Evolutionary conservation across 495 filamentous ascomycete genomes (phyloP), one percentile per base, ranked within the genome.

Genomic region (Talaromyces trachyspermus): DNA sequence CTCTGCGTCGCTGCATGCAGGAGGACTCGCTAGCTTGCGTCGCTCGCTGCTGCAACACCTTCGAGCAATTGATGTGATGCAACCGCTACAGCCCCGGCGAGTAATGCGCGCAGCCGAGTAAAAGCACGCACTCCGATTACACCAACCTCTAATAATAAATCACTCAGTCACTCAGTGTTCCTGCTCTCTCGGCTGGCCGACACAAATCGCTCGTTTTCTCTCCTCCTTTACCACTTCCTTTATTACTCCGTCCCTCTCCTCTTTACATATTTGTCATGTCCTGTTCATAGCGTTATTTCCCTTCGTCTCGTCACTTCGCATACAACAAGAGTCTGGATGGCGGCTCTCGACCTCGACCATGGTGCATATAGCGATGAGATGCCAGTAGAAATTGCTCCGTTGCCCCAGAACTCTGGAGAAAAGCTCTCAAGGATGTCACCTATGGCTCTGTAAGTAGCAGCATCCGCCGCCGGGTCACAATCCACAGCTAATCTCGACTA

Each of bases 361-460:
- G 68, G 56, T 56, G 50, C 54, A 27, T 54, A 67, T 44, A 58
- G 56, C 50, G 55, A 58, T 60, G 64, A 69, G 54, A 65, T 61
- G 49, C 46, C 64, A 49, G 67, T 66, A 64, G 62, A 68, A 50
- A 61, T 68, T 35, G 66, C 64, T 19, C 51, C 63, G 39, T 61
- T 72, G 17, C 63, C 67, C 25, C 63, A 76, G 41, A 73, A 75
- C 44, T 77, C 81, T 37, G 71, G 73, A 19, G 62, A 47, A 83
- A 88, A 54, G 83, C 84, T 39, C 54, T 86, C 42, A 88, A 95
- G 64, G 88, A 95, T 57, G 77, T 95, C 42, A 53, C 78, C 37
- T 95, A 86, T 63, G 88, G 88, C 59, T 95, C 88, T 45, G 87
- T 91, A 66, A 70, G 84, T 27, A 5, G 4, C 40, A 26, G 22